Percentiles rank a stretch among this genome's conserved stretches.
Conservation (phyloP, 2,329 filamentous ascomycete genomes). For the Alternaria angustiovoidea region DNA sequence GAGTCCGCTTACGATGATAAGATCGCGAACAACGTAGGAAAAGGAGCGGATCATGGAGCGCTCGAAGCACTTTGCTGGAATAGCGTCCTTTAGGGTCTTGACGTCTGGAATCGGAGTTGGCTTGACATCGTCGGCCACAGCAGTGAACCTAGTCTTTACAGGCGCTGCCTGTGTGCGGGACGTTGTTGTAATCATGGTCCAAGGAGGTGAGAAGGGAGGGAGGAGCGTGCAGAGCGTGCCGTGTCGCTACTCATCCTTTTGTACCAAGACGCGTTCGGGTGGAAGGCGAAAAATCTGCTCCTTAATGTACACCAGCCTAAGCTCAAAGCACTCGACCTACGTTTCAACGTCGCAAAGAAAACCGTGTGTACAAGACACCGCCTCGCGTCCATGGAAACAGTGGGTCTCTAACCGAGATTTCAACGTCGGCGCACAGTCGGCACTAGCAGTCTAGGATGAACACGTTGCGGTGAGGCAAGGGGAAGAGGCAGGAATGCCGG, state of each 20-base stretch:
- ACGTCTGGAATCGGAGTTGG: conserved; percentile 28
- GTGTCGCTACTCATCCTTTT: conserved; percentile 1
- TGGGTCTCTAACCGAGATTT: conserved; percentile 35
- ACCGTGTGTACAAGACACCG: conserved; percentile 31
- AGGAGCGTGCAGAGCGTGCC: not conserved
- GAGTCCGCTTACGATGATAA: conserved; percentile 27
- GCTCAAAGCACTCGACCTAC: conserved; percentile 29
- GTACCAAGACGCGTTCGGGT: not conserved
- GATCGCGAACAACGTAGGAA: conserved; percentile 35
- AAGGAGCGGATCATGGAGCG: conserved; percentile 33
- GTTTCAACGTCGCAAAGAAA: conserved; percentile 30
- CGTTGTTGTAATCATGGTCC: conserved; percentile 29
- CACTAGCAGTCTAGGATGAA: conserved; percentile 19
- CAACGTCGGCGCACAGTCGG: conserved; percentile 30
- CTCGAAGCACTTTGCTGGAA: conserved; percentile 36
- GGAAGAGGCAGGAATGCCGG: conserved; percentile 6
- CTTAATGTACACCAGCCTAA: conserved; percentile 18
- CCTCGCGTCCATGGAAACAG: conserved; percentile 29
- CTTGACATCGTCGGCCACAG: conserved; percentile 24
- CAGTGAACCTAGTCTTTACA: conserved; percentile 23
- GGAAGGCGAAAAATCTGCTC: conserved; percentile 4
- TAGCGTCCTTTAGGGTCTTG: conserved; percentile 34
- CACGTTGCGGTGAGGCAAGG: conserved; percentile 19
- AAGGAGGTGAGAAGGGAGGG: conserved; percentile 11
- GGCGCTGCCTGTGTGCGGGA: conserved; percentile 23